Evolutionary conservation across 352 stramenopile genomes (phyloP).

Genomic region (Globisporangium canariense): DNA sequence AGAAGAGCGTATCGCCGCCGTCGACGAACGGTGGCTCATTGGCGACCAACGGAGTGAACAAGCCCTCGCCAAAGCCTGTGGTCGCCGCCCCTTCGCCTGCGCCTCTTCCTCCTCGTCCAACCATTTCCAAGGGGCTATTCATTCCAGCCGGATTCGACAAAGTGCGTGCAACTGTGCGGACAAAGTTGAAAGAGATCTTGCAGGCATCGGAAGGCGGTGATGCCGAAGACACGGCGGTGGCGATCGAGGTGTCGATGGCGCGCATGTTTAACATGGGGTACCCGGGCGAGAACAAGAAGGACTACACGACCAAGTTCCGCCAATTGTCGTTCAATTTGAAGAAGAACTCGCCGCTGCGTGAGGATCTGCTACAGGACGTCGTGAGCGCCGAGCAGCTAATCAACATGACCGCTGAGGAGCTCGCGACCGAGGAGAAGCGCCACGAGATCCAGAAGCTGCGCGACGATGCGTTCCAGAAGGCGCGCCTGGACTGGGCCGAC

Average conservation of each 20-base stretch:
- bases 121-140: slow-evolving; percentile 27
- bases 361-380: slow-evolving; percentile 66
- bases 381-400: slow-evolving; percentile 75
- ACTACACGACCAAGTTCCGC: slow-evolving; percentile 87
- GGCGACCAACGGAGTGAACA: slow-evolving; percentile 23
- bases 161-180: slow-evolving; percentile 68
- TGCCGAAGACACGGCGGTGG: slow-evolving; percentile 48
- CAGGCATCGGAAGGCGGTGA: slow-evolving; percentile 46
- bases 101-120: background rate
- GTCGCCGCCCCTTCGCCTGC: background rate
- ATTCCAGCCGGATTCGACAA: slow-evolving; percentile 75
- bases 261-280: slow-evolving; percentile 64
- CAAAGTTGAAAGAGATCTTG: slow-evolving; percentile 78
- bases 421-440: slow-evolving; percentile 85
- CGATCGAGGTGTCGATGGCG: slow-evolving; percentile 78
- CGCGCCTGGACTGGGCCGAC: slow-evolving; percentile 86
- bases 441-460: slow-evolving; percentile 80
- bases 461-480: slow-evolving; percentile 82
- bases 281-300: slow-evolving; percentile 79
- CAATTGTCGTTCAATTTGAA: slow-evolving; percentile 91
- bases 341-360: slow-evolving; percentile 81
- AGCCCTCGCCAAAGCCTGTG: slow-evolving; percentile 11
- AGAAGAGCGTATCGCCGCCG: slow-evolving; percentile 23
- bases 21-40: slow-evolving; percentile 7
- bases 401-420: slow-evolving; percentile 80